Base-by-base conservation (phyloP, 331 rosid genomes). In the Rosa hybrid region DNA sequence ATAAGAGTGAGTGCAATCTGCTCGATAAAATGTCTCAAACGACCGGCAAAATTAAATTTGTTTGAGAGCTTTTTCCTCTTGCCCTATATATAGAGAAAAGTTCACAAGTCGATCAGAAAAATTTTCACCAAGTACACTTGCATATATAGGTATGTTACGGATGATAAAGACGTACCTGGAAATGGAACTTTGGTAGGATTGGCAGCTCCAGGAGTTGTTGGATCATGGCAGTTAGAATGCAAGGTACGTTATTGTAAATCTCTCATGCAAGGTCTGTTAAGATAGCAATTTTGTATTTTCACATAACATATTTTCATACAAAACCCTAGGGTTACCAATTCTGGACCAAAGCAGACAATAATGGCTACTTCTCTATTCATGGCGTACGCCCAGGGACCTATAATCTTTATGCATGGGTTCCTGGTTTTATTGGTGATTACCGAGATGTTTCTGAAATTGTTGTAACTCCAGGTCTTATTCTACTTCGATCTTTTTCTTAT, bases 221-320 rank as follows among this genome's bases (percentile, higher is more conserved):
- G 90, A 73, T 87, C 90, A 27, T 87, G 90, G 90, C 90, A 87
- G 71, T 67, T 65, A 60, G 90, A 87, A 27, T 27, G 82, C 49
- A 87, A 87, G 90, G 90, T 84, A 70, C 30, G 14, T 41, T 67
- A 14, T 38, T 67, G 8, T 17, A 63, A 34, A 34, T 38, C 5
- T 65, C 46, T 34, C 46, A 12, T 6, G 21, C 45, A 23, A 25
- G 41, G 39, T 63, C 9, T 4, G 10, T 8, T 12, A 62, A 53
- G 23, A 34, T 7, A 12, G 39, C 12, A 17, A 60, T 57, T 60
- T 23, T 6, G 4, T 23, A 13, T 38, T 13, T 14, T 30, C 5
- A 65, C n/a, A 13, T 30, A 16, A 65, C 5, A 63, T 4, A 17
- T 12, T 62, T 23, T 62, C 11, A 12, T 14, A 8, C 13, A 17